phyloP scores from a whole-genome alignment of 2,329 filamentous ascomycete species.

The Fusarium sp. region DNA sequence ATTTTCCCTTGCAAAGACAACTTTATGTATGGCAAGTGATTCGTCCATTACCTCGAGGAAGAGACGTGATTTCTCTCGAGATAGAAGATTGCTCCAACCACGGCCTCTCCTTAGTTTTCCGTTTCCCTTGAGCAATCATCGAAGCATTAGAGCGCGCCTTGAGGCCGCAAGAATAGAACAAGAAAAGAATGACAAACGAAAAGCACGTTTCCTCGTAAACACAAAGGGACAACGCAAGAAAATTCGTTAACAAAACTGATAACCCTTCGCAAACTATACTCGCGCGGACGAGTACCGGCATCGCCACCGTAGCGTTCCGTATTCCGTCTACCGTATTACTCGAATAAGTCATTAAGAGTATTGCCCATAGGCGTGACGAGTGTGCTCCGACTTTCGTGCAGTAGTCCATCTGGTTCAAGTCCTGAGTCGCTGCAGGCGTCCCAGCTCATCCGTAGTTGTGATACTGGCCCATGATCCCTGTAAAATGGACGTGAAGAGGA shows the following conservation, averaged over 20 bases:
- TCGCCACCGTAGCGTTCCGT: conserved; percentile 41
- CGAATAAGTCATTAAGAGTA: conserved; percentile 48
- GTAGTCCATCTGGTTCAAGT: conserved; percentile 18
- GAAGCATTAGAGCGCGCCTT: conserved; percentile 46
- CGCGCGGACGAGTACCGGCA: conserved; percentile 47
- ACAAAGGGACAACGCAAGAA: conserved; percentile 49
- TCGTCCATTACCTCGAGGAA: conserved; percentile 32
- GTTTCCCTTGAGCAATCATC: conserved; percentile 37
- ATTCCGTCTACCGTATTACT: conserved; percentile 49
- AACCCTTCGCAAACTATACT: conserved; percentile 42
- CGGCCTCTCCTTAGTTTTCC: conserved; percentile 24
- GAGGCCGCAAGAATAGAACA: conserved; percentile 38
- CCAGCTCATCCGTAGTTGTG: conserved; percentile 2
- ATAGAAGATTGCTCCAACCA: conserved; percentile 10
- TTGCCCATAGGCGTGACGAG: conserved; percentile 35
- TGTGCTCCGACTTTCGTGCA: conserved; percentile 23
- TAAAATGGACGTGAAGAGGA: conserved; percentile 6
- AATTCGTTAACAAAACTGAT: conserved; percentile 43
- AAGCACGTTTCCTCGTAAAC: conserved; percentile 47
- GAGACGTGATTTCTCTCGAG: conserved; percentile 43
- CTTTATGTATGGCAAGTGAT: conserved; percentile 11
- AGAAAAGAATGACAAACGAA: conserved; percentile 41
- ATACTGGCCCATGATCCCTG: conserved; percentile 7
- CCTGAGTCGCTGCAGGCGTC: conserved; percentile 14
- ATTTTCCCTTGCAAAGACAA: conserved; percentile 30